These are phyloP conservation scores for Kuraishia floccosa DNA, from an alignment of 805 yeast genomes.

Conservation along the genomic window DNA sequence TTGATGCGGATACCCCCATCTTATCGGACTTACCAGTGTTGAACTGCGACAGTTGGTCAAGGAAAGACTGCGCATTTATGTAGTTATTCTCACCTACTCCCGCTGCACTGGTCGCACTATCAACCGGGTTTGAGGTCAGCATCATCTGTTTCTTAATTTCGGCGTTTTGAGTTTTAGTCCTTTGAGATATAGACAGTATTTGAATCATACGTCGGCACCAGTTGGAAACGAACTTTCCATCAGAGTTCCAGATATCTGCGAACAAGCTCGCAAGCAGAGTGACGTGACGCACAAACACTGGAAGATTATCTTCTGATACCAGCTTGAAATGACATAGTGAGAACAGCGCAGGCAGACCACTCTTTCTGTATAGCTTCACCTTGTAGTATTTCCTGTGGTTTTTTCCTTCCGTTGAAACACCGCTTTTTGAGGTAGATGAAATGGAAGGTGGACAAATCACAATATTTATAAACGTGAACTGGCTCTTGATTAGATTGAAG, in stretches of 20 bases:
- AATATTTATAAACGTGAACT: slow-evolving; percentile 74
- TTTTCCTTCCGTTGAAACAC: slow-evolving; percentile 1
- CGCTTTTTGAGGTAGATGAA: slow-evolving; percentile 4
- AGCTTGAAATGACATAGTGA: slow-evolving; percentile 71
- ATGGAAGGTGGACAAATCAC: slow-evolving; percentile 57
- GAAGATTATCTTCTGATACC: slow-evolving; percentile 44
- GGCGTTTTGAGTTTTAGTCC: too few relatives aligned
- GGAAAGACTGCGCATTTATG: slow-evolving; percentile 1
- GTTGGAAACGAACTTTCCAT: slow-evolving; percentile 42
- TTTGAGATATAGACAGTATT: slow-evolving; percentile 16
- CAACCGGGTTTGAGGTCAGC: too few relatives aligned
- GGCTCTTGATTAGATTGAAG: slow-evolving; percentile 61
- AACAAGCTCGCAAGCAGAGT: slow-evolving; percentile 58
- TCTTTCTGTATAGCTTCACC: slow-evolving; percentile 52
- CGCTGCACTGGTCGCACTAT: too few relatives aligned
- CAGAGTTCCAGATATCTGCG: slow-evolving; percentile 65
- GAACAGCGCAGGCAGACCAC: slow-evolving; percentile 67
- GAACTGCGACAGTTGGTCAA: slow-evolving; percentile 5
- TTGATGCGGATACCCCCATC: too few relatives aligned
- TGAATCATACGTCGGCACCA: slow-evolving; percentile 64
- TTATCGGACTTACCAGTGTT: too few relatives aligned
- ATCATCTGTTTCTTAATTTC: too few relatives aligned
- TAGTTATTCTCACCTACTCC: too few relatives aligned
- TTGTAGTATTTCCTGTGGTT: slow-evolving; percentile 28
- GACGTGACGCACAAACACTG: slow-evolving; percentile 55